Base-by-base conservation (phyloP, 1,139 yeast genomes). In the Debaryomyces udenii region DNA sequence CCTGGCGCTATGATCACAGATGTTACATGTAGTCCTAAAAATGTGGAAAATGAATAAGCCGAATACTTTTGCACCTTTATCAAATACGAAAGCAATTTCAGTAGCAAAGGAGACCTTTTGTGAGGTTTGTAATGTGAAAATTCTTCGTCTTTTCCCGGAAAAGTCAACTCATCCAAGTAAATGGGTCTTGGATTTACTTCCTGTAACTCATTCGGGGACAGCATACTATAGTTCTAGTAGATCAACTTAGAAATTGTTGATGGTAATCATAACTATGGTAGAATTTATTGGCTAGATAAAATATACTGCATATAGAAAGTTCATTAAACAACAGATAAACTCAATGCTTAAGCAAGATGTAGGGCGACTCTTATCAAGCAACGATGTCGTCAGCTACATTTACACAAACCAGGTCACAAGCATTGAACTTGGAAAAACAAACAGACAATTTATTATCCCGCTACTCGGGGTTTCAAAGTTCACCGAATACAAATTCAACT, bases 1-100 rank as follows among this genome's bases (percentile, higher is more conserved):
- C 76, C 61, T 0, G 94, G 94, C 0, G 78, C 70, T 1, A 78
- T 50, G 1, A 80, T 65, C 4, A 83, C 86, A 1, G 85, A 69
- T 2, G 78, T 51, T 0, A 78, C 59, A 55, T 86, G 95, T 16
- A 86, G 60, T 0, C 80, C 74, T 4, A 81, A 59, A 52, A 86
- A 86, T 2, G 75, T 65, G 0, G 77, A 54, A 53, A 86, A 81
- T 9, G 81, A 67, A 42, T 79, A 74, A 0, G 88, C 81, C 17
- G 87, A 78, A 59, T 80, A 83, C 53, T 80, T 78, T 59, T 86
- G 95, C 11, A 53, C 37, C 38, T 53, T 55, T 24, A 26, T 26
- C 14, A 51, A 33, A 30, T 38, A 44, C n/a, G 9, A 22, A 9
- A 43, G 30, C 5, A 40, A 10, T 34, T 37, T 42, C 27, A 10